Base-by-base conservation (phyloP, 768 basidiomycete genomes). In the Chalciporus chontae region DNA sequence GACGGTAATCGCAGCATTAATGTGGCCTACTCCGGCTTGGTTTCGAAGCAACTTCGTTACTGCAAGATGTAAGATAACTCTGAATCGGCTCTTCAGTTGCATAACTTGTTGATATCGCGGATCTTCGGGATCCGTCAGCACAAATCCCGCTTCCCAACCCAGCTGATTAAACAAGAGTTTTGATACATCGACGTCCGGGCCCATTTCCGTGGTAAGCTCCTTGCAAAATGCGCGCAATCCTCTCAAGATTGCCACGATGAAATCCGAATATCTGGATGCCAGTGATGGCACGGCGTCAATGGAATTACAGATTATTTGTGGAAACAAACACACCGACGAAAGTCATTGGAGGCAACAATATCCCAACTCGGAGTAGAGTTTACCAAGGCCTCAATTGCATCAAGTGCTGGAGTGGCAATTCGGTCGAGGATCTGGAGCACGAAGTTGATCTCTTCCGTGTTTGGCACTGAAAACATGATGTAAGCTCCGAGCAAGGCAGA, bases 1-100 rank as follows among this genome's bases (percentile, higher is more conserved):
- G 14, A 90, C 79, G 34, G 74, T 73, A 31, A 90, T 77, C 31
- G 94, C 81, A 4, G 90, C 87, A 64, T 98, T 94, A 38, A 90
- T 86, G 53, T 90, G 87, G 62, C 91, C 89, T 65, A 91, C 90
- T 29, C 78, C 81, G 39, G 77, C 79, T 10, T 74, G 77, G 38
- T 78, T 76, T 57, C 78, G 76, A 31, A 81, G 79, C 32, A 93
- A 70, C 14, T 80, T 74, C 18, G 70, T 72, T 2, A 91, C 83
- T 2, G 90, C 91, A 27, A 70, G 69, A 52, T 87, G 81, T 32
- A 89, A 67, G 10, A 90, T 69, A 32, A 78, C 68, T 3, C 89
- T 91, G 56, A 87, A 87, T 13, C 81, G 77, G 21, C 69, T 61
- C 26, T 87, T 81, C 55, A 84, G 77, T 0, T 71, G 63, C 14